These are phyloP conservation scores for Erodium trifolium DNA, from an alignment of 441 rosid genomes.

Conservation along the genomic window DNA sequence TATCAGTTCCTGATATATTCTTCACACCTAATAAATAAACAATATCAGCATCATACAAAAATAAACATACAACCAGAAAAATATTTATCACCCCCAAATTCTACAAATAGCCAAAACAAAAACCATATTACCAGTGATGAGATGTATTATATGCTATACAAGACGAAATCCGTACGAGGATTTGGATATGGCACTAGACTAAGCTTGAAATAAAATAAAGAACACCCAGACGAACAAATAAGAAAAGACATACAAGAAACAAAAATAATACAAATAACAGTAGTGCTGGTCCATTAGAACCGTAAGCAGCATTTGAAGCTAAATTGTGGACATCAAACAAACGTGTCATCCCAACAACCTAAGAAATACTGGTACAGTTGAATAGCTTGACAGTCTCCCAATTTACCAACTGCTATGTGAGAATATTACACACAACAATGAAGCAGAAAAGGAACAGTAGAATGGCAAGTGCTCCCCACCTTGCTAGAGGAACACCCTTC, in stretches of 20 bases:
- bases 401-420: background rate
- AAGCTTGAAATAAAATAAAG: background rate
- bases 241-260: slow-evolving; percentile 2
- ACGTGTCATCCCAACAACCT: background rate
- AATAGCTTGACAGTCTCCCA: background rate
- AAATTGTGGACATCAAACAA: background rate
- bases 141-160: background rate
- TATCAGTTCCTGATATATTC: slow-evolving; percentile 31
- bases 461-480: background rate
- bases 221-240: background rate
- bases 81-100: background rate
- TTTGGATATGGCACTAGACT: background rate
- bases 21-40: slow-evolving; percentile 38
- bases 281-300: background rate
- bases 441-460: slow-evolving; percentile 2
- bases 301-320: background rate
- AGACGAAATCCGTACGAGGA: background rate
- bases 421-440: background rate
- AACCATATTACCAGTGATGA: background rate
- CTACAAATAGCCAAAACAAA: background rate
- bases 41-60: slow-evolving; percentile 10
- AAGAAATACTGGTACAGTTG: background rate
- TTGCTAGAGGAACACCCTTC: background rate
- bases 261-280: background rate
- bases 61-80: slow-evolving; percentile 5